A percentile compares a stretch with the other conserved stretches of the same genome.
These are phyloP conservation scores for Ambrosia trifida DNA, from an alignment of 129 eudicot species.

Conservation along the genomic window DNA sequence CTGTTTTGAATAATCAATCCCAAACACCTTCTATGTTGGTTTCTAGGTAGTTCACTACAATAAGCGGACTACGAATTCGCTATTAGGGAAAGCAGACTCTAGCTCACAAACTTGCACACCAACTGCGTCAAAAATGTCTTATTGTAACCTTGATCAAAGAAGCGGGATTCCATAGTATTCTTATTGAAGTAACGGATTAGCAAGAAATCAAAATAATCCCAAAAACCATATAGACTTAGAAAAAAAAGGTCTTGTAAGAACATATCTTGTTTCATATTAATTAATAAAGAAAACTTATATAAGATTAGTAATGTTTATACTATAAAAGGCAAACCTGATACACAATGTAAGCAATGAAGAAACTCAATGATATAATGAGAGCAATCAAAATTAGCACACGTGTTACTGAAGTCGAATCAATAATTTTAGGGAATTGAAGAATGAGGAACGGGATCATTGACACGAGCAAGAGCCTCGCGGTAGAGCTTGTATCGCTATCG, in stretches of 20 bases:
- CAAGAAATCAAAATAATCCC: too few species aligned
- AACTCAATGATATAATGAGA: conserved; percentile 38
- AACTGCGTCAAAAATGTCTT: too few species aligned
- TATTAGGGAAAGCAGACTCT: too few species aligned
- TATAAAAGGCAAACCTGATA: conserved; percentile 45
- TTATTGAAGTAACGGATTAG: too few species aligned
- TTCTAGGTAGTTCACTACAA: too few species aligned
- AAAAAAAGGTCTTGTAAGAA: background rate
- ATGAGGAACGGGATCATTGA: conserved; percentile 50
- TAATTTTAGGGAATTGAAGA: conserved; percentile 40
- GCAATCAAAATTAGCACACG: conserved; percentile 37
- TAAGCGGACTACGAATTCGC: too few species aligned
- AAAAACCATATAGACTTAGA: too few species aligned
- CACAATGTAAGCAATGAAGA: conserved; percentile 33
- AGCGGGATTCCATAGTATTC: too few species aligned
- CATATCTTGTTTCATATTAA: background rate
- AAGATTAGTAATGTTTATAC: background rate
- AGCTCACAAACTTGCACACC: too few species aligned
- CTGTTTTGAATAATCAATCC: too few species aligned
- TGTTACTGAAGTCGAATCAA: conserved; percentile 33
- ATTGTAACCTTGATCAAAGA: too few species aligned
- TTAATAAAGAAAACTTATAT: background rate
- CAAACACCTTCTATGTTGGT: too few species aligned
- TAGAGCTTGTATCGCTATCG: conserved; percentile 47
- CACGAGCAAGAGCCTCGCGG: conserved; percentile 49